A percentile compares a stretch with the other conserved stretches of the same genome.
Evolutionary conservation across 768 basidiomycete genomes (phyloP).

Genomic region (Leccinum incarnatum): DNA sequence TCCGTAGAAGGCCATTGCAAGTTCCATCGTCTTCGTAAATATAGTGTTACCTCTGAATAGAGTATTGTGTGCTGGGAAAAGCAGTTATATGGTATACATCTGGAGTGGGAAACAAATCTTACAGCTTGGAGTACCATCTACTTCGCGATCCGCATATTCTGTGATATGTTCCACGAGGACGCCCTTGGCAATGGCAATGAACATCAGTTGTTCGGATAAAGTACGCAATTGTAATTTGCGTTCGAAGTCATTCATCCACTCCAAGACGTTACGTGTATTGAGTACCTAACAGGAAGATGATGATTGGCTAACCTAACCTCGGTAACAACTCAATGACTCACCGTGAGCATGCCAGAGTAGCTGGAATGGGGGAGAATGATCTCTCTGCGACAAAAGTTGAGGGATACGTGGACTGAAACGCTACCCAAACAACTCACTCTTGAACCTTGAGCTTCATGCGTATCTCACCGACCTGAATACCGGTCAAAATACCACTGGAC

Average conservation of each 20-base stretch:
- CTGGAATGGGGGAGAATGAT: slow-evolving; percentile 69
- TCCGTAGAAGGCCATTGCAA: slow-evolving; percentile 82
- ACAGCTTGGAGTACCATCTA: slow-evolving; percentile 68
- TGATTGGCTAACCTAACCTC: neutral
- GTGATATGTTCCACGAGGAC: slow-evolving; percentile 65
- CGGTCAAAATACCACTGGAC: slow-evolving; percentile 43
- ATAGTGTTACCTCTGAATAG: slow-evolving; percentile 68
- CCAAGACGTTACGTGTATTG: slow-evolving; percentile 65
- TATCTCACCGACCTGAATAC: slow-evolving; percentile 71
- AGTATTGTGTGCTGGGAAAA: slow-evolving; percentile 63
- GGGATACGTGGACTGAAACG: slow-evolving; percentile 1
- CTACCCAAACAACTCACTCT: slow-evolving; percentile 49
- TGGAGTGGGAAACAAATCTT: slow-evolving; percentile 24
- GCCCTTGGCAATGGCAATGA: slow-evolving; percentile 67
- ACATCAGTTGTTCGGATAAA: slow-evolving; percentile 57
- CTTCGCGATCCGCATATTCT: slow-evolving; percentile 66
- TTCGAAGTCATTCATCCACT: slow-evolving; percentile 74
- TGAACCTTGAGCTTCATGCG: slow-evolving; percentile 70
- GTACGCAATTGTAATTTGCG: slow-evolving; percentile 64
- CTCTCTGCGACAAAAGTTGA: slow-evolving; percentile 47
- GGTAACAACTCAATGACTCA: slow-evolving; percentile 29
- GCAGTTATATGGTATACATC: neutral
- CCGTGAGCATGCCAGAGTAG: slow-evolving; percentile 61
- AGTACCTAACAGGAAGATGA: slow-evolving; percentile 12
- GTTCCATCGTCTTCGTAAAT: slow-evolving; percentile 73